phyloP scores from a whole-genome alignment of 2,329 filamentous ascomycete genomes.

The Epichloe hybrida region DNA sequence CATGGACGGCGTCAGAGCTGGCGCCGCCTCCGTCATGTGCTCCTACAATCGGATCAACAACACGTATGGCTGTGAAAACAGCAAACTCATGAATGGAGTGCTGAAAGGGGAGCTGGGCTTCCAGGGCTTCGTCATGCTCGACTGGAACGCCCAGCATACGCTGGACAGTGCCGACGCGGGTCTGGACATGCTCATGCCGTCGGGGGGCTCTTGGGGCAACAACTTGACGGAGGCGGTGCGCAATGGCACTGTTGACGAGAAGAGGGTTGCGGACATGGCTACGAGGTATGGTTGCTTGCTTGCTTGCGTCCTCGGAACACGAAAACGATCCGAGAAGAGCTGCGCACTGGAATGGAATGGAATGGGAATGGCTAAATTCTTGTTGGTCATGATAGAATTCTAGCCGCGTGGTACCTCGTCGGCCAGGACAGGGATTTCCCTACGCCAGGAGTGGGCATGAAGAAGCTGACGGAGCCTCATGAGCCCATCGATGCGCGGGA shows the following conservation, averaged over 20 bases:
- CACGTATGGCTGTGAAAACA: constrained; percentile 63
- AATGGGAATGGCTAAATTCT: background rate
- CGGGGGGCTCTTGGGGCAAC: constrained; percentile 39
- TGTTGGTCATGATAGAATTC: constrained; percentile 32
- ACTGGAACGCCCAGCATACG: constrained; percentile 56
- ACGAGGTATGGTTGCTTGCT: constrained; percentile 39
- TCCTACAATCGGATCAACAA: constrained; percentile 60
- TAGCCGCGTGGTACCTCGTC: constrained; percentile 46
- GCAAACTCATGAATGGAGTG: constrained; percentile 52
- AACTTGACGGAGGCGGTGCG: constrained; percentile 64
- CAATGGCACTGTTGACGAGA: constrained; percentile 61
- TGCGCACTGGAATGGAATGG: background rate
- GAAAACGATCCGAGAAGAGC: background rate
- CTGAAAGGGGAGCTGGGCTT: constrained; percentile 52
- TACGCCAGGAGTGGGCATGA: constrained; percentile 39
- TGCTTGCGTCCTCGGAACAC: constrained; percentile 7
- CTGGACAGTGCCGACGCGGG: constrained; percentile 41
- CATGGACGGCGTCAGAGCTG: constrained; percentile 43
- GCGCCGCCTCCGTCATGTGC: constrained; percentile 49
- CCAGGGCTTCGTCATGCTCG: constrained; percentile 53
- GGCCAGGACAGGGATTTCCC: constrained; percentile 34
- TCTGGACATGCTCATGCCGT: constrained; percentile 59
- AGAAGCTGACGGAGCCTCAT: constrained; percentile 41
- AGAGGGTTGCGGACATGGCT: constrained; percentile 65
- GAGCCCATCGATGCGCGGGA: constrained; percentile 35